A percentile compares a stretch with the other conserved stretches of the same genome.
These are phyloP conservation scores for Pseudozyma sp. DNA, from an alignment of 1,284 basidiomycete genomes.

Conservation along the genomic window DNA sequence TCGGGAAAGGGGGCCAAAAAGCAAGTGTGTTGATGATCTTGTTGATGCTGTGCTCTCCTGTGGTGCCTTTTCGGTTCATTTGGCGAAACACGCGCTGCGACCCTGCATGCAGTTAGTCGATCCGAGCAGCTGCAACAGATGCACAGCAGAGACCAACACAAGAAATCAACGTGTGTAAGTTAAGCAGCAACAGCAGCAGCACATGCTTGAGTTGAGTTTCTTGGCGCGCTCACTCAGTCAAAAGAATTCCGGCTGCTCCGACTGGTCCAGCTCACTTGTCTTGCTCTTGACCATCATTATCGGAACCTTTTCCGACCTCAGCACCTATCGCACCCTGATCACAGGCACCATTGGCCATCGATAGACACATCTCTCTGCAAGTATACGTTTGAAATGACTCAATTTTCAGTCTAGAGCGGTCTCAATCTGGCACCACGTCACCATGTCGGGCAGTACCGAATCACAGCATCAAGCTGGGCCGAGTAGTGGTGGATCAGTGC, in stretches of 20 bases:
- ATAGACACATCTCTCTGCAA: not conserved
- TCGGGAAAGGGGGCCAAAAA: not conserved
- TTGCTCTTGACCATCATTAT: not conserved
- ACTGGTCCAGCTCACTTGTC: no score
- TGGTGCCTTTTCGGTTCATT: slow-evolving; percentile 2
- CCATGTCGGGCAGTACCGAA: slow-evolving; percentile 10
- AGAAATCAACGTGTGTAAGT: not conserved
- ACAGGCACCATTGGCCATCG: not conserved
- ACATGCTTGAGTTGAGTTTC: not conserved
- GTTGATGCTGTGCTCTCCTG: not conserved
- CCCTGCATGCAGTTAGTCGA: slow-evolving; percentile 21
- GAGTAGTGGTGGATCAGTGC: slow-evolving; percentile 21
- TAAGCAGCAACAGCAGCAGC: not conserved
- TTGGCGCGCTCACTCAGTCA: not conserved
- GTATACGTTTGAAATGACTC: not conserved
- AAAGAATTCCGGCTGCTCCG: no score
- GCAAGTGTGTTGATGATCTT: not conserved
- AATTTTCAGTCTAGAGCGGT: not conserved
- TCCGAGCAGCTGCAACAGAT: no score
- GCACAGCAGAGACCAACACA: slow-evolving; percentile 3
- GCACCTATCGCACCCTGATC: not conserved
- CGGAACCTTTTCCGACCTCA: not conserved
- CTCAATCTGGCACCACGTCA: not conserved
- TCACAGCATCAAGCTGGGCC: slow-evolving; percentile 6
- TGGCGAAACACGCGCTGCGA: slow-evolving; percentile 18